Base-by-base conservation (phyloP, 2,329 filamentous ascomycete genomes). In the Fusarium clavum region DNA sequence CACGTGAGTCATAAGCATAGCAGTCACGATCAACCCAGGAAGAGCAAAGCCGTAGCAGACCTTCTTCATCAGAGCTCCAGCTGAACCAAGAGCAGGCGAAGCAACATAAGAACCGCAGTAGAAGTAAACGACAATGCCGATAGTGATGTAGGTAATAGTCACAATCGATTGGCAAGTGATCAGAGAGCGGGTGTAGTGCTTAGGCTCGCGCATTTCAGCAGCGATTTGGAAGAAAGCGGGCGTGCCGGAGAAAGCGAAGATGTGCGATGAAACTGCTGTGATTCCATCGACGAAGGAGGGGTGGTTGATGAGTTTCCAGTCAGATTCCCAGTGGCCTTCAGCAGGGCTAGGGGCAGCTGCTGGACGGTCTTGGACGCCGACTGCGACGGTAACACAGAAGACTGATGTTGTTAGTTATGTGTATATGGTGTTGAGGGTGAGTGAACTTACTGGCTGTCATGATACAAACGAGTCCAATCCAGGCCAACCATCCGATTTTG, bases 71-170 rank as follows among this genome's bases (percentile, higher is more conserved):
- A 73, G 57, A 0, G 49, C 9, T 1, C 83, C 83, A 1, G 82
- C 83, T 22, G 81, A 83, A 2, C 82, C 83, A 2, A 85, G 77
- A 3, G 83, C 81, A 0, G 83, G 83, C 0, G 82, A 83, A 0
- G 83, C 79, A 6, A 85, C 81, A 57, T 80, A 84, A 0, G 80
- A 81, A 0, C 83, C 83, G 63, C 81, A 83, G 65, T 77, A 85
- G 53, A 79, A 81, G 74, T 85, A 85, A 4, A 85, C 79, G 0
- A 84, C 81, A 3, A 77, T 70, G 13, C 75, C 75, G 3, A 82
- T 75, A 2, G 74, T 61, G 22, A 76, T 60, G 29, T 81, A 81
- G 3, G 76, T 78, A 12, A 78, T 30, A 7, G 78, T 73, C 4
- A 81, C 70, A 1, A 64, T 74, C 61, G 32, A 70, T 67, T 66